Base-by-base conservation (phyloP, 2,329 filamentous ascomycete species). In the Esteya vermicola region DNA sequence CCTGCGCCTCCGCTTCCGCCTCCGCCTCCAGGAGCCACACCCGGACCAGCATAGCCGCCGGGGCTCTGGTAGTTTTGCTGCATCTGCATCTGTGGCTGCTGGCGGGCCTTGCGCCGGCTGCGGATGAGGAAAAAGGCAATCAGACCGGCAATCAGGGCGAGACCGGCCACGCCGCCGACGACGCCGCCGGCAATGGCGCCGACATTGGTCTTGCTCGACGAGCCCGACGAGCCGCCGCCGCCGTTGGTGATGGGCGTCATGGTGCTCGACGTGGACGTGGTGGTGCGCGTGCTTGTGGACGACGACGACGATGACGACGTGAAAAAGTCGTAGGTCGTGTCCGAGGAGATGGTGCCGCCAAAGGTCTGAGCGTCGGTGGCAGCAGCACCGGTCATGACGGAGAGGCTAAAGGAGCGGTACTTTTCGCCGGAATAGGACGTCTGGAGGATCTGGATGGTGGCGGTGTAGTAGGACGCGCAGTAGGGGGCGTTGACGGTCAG, bases 131-230 rank as follows among this genome's bases (percentile, higher is more conserved):
- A 47, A 41, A 54, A 50, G 39, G 52, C 45, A 33, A 41, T 51
- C 18, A 53, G 33, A n/a, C 12, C 26, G 26, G 26, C 43, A 13
- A 46, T 25, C 7, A 46, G 16, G 18, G 46, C 55, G 16, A 60
- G 32, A 10, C 45, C 56, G 19, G 41, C 56, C 1, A 57, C 46
- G 20, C 56, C 56, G 41, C 56, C 57, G 4, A 59, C 54, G 9
- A 52, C 52, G 28, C 55, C 56, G 32, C 57, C 57, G 2, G 52
- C 52, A 32, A 59, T 58, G 37, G 57, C 45, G 23, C 53, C 56
- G 7, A 49, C 39, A 36, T 45, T 47, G 34, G 33, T 30, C 33
- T 38, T 41, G 16, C 39, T 40, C 10, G 14, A 3, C 3, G 33
- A 9, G 33, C 13, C 9, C 14, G 33, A 3, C 9, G 21, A 1